Conservation (phyloP, 495 filamentous ascomycete genomes). For the Neohortaea acidophila region DNA sequence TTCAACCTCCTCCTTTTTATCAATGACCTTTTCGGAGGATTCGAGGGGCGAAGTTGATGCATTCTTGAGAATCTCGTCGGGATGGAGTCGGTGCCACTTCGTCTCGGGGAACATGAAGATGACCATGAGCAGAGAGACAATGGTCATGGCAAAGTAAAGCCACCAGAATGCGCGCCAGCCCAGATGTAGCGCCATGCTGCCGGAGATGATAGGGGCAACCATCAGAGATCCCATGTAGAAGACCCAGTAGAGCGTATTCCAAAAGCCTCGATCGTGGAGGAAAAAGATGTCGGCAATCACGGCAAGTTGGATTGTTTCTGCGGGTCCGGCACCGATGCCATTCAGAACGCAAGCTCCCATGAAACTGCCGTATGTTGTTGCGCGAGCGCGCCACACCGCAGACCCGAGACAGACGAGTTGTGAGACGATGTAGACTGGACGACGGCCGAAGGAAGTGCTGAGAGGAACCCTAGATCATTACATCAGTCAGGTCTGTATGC, state of each 20-base stretch:
- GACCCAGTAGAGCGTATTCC: constrained; percentile 50
- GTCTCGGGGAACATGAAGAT: constrained; percentile 48
- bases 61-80: constrained; percentile 19
- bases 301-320: constrained; percentile 44
- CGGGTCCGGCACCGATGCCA: constrained; percentile 43
- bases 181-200: constrained; percentile 39
- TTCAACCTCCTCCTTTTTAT: too few relatives aligned
- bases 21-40: constrained; percentile 15
- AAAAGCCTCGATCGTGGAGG: constrained; percentile 48
- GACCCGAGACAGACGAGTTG: constrained; percentile 40
- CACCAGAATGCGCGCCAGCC: constrained; percentile 46
- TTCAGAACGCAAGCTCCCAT: constrained; percentile 43
- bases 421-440: constrained; percentile 42
- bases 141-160: constrained; percentile 38
- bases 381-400: constrained; percentile 44
- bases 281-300: constrained; percentile 55
- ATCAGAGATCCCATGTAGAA: constrained; percentile 23
- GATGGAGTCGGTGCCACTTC: constrained; percentile 37
- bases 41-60: constrained; percentile 4
- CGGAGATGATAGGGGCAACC: constrained; percentile 41
- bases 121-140: constrained; percentile 31
- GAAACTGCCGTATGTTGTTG: constrained; percentile 42
- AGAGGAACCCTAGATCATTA: constrained; percentile 47
- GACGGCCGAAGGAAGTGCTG: constrained; percentile 41
- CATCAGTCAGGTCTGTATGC: too few relatives aligned